Percentiles rank a stretch among this genome's conserved stretches.
Evolutionary conservation across 2,329 filamentous ascomycete genomes (phyloP).

Genomic region (Thyridium curvatum): DNA sequence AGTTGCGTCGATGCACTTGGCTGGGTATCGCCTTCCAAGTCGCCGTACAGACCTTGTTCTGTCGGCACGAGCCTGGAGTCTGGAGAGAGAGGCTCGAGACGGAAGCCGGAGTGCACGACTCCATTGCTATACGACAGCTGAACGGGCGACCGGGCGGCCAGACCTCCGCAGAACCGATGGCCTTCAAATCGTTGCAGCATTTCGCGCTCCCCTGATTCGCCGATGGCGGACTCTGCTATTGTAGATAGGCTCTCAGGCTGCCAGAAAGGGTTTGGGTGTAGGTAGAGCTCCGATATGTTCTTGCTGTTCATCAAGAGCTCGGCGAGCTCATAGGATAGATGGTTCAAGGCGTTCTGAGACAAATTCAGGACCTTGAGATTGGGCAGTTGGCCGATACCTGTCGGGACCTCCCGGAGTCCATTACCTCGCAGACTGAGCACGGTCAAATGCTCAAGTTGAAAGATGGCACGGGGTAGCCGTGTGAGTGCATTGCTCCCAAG

Average conservation of each 20-base stretch:
- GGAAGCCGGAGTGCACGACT: background rate
- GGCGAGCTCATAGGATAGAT: constrained; percentile 58
- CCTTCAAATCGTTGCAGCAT: background rate
- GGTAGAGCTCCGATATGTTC: constrained; percentile 43
- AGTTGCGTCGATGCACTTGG: background rate
- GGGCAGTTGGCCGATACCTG: constrained; percentile 48
- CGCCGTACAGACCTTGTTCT: constrained; percentile 3
- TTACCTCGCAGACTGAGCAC: constrained; percentile 63
- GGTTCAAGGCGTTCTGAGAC: constrained; percentile 54
- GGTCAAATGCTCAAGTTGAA: constrained; percentile 54
- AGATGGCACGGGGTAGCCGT: constrained; percentile 52
- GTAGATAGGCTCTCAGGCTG: constrained; percentile 15
- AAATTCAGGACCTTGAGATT: constrained; percentile 60
- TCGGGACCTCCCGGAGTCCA: constrained; percentile 52
- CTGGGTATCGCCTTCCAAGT: background rate
- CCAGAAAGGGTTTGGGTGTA: constrained; percentile 60
- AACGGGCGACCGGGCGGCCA: constrained; percentile 18
- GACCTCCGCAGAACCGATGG: background rate
- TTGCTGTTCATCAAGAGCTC: constrained; percentile 40
- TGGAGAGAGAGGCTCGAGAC: background rate
- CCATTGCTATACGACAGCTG: constrained; percentile 6
- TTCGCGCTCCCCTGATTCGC: background rate
- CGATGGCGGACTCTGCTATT: background rate
- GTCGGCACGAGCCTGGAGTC: constrained; percentile 6
- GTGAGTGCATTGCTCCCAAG: constrained; percentile 53